phyloP scores from a whole-genome alignment of 2,329 filamentous ascomycete species.

The Cercospora janseana region DNA sequence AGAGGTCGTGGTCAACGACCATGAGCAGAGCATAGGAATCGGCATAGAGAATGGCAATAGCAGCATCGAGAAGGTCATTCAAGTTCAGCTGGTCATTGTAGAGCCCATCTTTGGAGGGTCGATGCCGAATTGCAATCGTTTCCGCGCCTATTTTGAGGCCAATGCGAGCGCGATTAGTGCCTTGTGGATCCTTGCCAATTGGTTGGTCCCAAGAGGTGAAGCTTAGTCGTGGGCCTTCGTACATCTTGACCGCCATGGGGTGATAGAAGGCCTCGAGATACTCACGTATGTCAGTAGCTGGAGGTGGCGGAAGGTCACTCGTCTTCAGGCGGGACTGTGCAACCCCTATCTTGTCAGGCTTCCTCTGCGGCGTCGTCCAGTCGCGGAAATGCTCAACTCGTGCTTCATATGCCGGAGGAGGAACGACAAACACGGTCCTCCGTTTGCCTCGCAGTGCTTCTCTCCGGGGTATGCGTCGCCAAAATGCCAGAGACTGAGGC shows the following conservation, averaged over 20 bases:
- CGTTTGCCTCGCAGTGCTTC: conserved; percentile 43
- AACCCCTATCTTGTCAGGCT: background rate
- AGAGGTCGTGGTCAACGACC: conserved; percentile 61
- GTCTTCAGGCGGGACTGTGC: background rate
- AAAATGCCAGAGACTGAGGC: conserved; percentile 55
- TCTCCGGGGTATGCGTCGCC: conserved; percentile 53
- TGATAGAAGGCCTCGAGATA: conserved; percentile 56
- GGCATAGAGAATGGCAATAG: conserved; percentile 53
- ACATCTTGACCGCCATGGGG: conserved; percentile 51
- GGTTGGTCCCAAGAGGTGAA: conserved; percentile 52
- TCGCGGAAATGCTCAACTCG: conserved; percentile 42
- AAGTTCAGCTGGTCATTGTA: conserved; percentile 58
- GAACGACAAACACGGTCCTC: conserved; percentile 56
- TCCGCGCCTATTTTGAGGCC: conserved; percentile 46
- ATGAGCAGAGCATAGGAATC: conserved; percentile 61
- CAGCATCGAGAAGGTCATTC: conserved; percentile 59
- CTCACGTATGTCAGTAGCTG: conserved; percentile 35
- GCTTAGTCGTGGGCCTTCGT: conserved; percentile 40
- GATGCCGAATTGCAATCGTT: conserved; percentile 53
- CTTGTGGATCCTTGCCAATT: conserved; percentile 2
- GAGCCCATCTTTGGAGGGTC: conserved; percentile 48
- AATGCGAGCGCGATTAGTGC: conserved; percentile 33
- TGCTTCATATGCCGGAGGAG: conserved; percentile 44
- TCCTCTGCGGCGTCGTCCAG: conserved; percentile 43
- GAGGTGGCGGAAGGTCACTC: background rate